Evolutionary conservation across 2,329 filamentous ascomycete genomes (phyloP), one percentile per base, ranked within the genome.

Genomic region (Sarocladium oryzae): DNA sequence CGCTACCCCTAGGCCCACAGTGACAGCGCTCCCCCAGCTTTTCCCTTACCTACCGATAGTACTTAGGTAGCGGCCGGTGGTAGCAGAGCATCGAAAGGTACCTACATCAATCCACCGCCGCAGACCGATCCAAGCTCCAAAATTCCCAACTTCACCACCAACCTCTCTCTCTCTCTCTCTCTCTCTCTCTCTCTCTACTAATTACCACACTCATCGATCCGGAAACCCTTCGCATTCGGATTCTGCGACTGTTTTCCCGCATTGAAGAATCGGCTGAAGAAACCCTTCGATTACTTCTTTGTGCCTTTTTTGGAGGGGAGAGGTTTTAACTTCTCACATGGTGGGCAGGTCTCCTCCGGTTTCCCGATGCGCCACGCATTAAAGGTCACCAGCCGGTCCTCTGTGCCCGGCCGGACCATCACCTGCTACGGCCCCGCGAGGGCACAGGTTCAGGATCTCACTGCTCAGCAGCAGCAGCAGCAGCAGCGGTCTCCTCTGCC

Each of bases 391-490:
- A 18, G 49, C 20, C 24, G 40, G 11, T 33, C 46, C 9, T 30
- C 26, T 33, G 51, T 33, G 10, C 21, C 50, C 16, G 32, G 37
- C 36, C 51, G 30, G 52, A 56, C 52, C 45, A 58, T 65, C 49
- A 60, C 62, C 51, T 61, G 56, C 56, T 66, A 59, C 52, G 57
- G 57, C 51, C 59, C 63, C 20, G 60, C 59, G 36, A 63, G 64
- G 55, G 64, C 65, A 21, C 59, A 61, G 46, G 60, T 64, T 37
- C 59, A 63, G 53, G 52, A 58, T 30, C 49, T 57, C 7, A 53
- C 58, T 33, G 6, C 24, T 30, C 7, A 7, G 7, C 7, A 7
- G 10, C 43, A 33, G 43, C 43, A 32, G 43, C 43, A 53, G 33
- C 38, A 15, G 37, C 53, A 13, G 37, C 45, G 20, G 15, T 28